Evolutionary conservation across 2,329 filamentous ascomycete species (phyloP), one percentile per base, ranked within the genome.

Genomic region (Dactylellina sp.): DNA sequence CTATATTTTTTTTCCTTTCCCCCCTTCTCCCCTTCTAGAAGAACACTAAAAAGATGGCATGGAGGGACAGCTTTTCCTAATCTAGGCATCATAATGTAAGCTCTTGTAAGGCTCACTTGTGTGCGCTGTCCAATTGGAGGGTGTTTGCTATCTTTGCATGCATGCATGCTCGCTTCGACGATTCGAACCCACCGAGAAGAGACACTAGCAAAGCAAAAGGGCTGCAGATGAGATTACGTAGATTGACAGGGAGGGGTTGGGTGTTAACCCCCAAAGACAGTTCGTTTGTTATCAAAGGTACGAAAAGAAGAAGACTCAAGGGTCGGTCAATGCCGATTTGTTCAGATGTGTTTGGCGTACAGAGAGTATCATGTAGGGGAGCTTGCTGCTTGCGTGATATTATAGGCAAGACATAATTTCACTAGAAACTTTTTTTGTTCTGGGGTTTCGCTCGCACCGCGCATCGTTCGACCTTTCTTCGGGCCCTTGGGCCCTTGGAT

Each of bases 141-240:
- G 35, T 20, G 37, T 53, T 24, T 35, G 52, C 37, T 46, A 11
- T 46, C 20, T 55, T 52, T 20, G 28, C 4, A 32, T 16, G 28
- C 4, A 32, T 16, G 28, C n/a, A 16, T 22, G 35, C 44, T 66
- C 62, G 62, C 53, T 66, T 66, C 62, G 52, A 59, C 32, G 53
- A 20, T 47, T 35, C 28, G 49, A 14, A 49, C 42, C 28, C 24
- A 42, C 35, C 35, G 35, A 40, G 3, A 25, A 42, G 20, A 64
- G 20, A 28, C 35, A 20, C 22, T 44, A 44, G 35, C 18, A 32
- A 37, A 59, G 7, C 32, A 64, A 59, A 42, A 68, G 55, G 63
- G 63, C 63, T 68, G 63, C 63, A 60, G 46, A 40, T 47, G 47
- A 44, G 61, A 53, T 68, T 68, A 46, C 55, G 63, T 68, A 50